A percentile compares a stretch with the other conserved stretches of the same genome.
phyloP scores from a whole-genome alignment of 2,329 filamentous ascomycete genomes.

The Exserohilum rostratum region DNA sequence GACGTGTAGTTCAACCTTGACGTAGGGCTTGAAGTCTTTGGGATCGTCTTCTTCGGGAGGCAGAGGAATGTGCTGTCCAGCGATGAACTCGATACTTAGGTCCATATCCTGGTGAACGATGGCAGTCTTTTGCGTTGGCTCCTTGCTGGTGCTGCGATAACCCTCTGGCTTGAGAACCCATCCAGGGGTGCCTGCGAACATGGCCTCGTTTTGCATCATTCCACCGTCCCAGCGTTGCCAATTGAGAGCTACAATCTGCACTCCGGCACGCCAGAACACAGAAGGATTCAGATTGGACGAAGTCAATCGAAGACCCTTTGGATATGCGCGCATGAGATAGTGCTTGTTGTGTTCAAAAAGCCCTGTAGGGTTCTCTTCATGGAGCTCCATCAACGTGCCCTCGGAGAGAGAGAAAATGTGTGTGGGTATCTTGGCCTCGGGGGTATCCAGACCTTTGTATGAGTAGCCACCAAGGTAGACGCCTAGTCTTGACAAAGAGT shows the following conservation, averaged over 20 bases:
- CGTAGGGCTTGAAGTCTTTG: conserved; percentile 71
- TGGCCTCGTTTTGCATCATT: conserved; percentile 94
- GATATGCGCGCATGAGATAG: conserved; percentile 87
- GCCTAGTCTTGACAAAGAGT: conserved; percentile 74
- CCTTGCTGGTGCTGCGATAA: conserved; percentile 61
- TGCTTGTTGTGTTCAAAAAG: conserved; percentile 83
- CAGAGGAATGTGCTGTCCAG: conserved; percentile 76
- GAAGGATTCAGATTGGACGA: conserved; percentile 88
- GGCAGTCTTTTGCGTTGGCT: conserved; percentile 52
- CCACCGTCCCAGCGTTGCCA: conserved; percentile 91
- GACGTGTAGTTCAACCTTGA: conserved; percentile 82
- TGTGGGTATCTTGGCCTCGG: conserved; percentile 59
- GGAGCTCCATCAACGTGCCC: conserved; percentile 69
- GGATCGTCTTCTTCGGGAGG: conserved; percentile 61
- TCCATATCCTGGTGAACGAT: conserved; percentile 63
- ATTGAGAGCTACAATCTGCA: conserved; percentile 90
- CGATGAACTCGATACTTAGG: conserved; percentile 74
- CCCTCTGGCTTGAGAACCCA: conserved; percentile 85
- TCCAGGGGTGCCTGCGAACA: conserved; percentile 81
- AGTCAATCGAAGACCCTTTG: conserved; percentile 77
- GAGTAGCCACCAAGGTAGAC: conserved; percentile 87
- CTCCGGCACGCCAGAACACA: conserved; percentile 84
- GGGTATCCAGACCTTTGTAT: conserved; percentile 74
- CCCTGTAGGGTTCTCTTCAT: conserved; percentile 58
- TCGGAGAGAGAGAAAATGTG: conserved; percentile 71